These are phyloP conservation scores for Aspergillus bertholletiae DNA, from an alignment of 495 filamentous ascomycete genomes.

Conservation along the genomic window DNA sequence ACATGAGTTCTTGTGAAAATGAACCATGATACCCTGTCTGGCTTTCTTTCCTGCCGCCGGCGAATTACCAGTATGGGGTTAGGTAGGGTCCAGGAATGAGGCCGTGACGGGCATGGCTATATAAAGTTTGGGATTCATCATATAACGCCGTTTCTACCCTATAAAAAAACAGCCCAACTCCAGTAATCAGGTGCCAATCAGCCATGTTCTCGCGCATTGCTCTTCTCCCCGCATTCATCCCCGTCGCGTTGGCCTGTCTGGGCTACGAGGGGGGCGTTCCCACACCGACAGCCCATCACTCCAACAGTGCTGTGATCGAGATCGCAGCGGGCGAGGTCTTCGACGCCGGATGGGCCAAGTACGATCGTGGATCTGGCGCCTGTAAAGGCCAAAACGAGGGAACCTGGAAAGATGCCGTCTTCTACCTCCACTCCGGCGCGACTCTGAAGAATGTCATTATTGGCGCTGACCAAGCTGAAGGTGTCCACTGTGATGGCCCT, in stretches of 20 bases:
- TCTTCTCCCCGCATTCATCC: constrained; percentile 2
- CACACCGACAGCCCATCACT: constrained; percentile 5
- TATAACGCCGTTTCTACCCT: not conserved
- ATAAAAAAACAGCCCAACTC: not conserved
- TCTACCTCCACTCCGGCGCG: constrained; percentile 13
- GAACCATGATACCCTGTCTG: not conserved
- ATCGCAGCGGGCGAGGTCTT: constrained; percentile 13
- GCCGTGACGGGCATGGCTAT: not conserved
- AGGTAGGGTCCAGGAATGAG: not conserved
- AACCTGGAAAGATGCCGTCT: constrained; percentile 14
- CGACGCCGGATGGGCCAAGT: constrained; percentile 18
- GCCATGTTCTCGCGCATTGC: not conserved
- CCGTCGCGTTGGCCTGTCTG: constrained; percentile 12
- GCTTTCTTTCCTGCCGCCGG: not conserved
- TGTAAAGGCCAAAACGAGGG: constrained; percentile 7
- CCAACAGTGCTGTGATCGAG: constrained; percentile 14
- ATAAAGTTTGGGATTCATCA: not conserved
- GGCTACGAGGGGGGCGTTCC: constrained; percentile 19
- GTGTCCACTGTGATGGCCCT: constrained; percentile 15
- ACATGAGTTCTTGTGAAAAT: not conserved
- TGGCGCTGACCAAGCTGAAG: constrained; percentile 16
- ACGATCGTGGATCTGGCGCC: constrained; percentile 18
- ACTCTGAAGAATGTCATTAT: constrained; percentile 20
- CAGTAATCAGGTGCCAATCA: not conserved
- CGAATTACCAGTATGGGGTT: not conserved